Base-by-base conservation (phyloP, 73 alveolate genomes). In the Paramecium primaurelia region DNA sequence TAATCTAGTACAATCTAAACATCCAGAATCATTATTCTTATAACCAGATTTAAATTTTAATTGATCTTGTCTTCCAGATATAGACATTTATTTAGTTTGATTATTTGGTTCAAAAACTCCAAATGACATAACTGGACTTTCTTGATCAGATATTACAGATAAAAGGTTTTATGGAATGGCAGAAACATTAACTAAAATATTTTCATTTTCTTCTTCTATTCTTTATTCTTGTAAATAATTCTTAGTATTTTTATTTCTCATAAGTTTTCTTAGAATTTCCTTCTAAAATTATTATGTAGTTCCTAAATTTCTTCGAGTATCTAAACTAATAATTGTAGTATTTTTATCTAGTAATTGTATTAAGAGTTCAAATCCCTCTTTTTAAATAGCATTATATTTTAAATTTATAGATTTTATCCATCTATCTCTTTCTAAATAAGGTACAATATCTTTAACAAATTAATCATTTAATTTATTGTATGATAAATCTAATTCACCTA, bases 101-200 rank as follows among this genome's bases (percentile, higher is more conserved):
- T 42, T 26, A 7, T 49, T 80, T 20, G 20, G n/a, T 22, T 80
- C 91, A n/a, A 80, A 80, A 26, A 80, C 91, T 10, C 91, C 91
- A 80, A 80, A 80, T 5, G 91, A 80, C 75, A 80, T 49, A 44
- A 42, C 91, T 14, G 91, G 91, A 45, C 91, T 80, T 37, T 80
- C 91, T 80, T 80, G 18, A 49, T 80, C 91, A 44, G 91, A 80
- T 45, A 80, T 28, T 2, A 32, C 58, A 16, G 87, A 37, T n/a
- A 37, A 26, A n/a, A 45, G 30, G 9, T 80, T 80, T 22, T 40
- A 25, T 28, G 91, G 91, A 18, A 80, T 80, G 8, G 71, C 91
- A 44, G 91, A 80, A 4, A 80, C 91, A 80, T 80, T 80, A 3
- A 80, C 91, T 25, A 80, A 47, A 80, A 80, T 80, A 26, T 80